Base-by-base conservation (phyloP, 768 basidiomycete species). In the Trametopsis cervina region DNA sequence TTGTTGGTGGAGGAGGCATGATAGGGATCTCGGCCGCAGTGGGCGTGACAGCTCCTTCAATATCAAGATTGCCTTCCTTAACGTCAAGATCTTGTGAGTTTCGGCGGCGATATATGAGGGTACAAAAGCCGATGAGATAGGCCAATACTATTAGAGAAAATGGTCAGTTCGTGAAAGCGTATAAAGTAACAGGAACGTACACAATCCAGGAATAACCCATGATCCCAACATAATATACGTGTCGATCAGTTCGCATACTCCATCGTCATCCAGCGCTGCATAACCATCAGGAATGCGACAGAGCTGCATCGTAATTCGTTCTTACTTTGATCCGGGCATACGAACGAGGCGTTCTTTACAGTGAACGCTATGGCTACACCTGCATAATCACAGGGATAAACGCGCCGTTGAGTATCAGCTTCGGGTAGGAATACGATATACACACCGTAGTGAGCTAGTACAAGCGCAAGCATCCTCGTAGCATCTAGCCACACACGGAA, bases 401-500 rank as follows among this genome's bases (percentile, higher is more conserved):
- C n/a, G n/a, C n/a, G n/a, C n/a, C n/a, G n/a, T n/a, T n/a, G n/a
- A n/a, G n/a, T n/a, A n/a, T n/a, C n/a, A n/a, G n/a, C n/a, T n/a
- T n/a, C n/a, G n/a, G n/a, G n/a, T n/a, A n/a, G 29, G 18, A 25
- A 21, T 4, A 20, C 9, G 23, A 18, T 21, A 35, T 29, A 61
- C 63, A n/a, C 53, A 78, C 79, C 75, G 15, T 71, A 60, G 45
- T 82, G 78, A 21, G 60, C 57, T 11, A 70, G 35, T 7, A 77
- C 49, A 17, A 82, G 60, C 40, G 77, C 66, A 22, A 71, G 41
- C 22, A 81, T 56, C 24, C 78, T 70, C 10, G 76, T 73, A 1
- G 66, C 68, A 55, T 83, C 81, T 3, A 80, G 57, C 77, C 77
- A 81, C 12, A 64, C 55, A 33, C 77, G 68, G 41, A 80, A 81